Evolutionary conservation across 306 rosid genomes (phyloP).

Genomic region (Mimosa pudica): DNA sequence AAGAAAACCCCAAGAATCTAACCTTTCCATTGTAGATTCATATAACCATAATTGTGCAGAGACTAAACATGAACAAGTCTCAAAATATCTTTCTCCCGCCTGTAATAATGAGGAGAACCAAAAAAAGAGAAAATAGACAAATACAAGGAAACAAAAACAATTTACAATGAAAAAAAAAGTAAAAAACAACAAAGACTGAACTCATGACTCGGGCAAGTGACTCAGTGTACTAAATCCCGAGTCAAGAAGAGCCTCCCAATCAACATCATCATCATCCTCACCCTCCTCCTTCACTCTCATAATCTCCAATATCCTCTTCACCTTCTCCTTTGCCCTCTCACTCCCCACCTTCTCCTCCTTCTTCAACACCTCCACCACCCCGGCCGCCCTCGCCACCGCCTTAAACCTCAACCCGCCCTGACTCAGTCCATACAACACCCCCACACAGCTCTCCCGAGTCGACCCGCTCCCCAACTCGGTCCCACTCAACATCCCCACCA

Average conservation of each 20-base stretch:
- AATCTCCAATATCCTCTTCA: conserved; percentile 56
- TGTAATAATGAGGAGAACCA: background rate
- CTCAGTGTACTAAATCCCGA: conserved; percentile 50
- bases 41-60: background rate
- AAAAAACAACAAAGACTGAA: background rate
- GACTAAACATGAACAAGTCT: background rate
- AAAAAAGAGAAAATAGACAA: background rate
- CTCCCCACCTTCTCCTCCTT: conserved; percentile 62
- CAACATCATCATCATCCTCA: conserved; percentile 61
- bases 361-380: conserved; percentile 54
- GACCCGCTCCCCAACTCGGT: conserved; percentile 38
- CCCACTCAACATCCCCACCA: conserved; percentile 48
- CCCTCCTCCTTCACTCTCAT: conserved; percentile 54
- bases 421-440: conserved; percentile 59
- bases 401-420: conserved; percentile 81
- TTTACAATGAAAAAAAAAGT: background rate
- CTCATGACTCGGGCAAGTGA: conserved; percentile 53
- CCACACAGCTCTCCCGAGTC: conserved; percentile 64
- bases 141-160: background rate
- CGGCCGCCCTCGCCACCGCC: conserved; percentile 63
- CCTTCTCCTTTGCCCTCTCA: conserved; percentile 56
- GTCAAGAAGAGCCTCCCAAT: conserved; percentile 81
- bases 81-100: background rate
- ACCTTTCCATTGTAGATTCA: background rate
- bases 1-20: background rate